Evolutionary conservation across 2,329 filamentous ascomycete species (phyloP).

Genomic region (Alternaria sp.): DNA sequence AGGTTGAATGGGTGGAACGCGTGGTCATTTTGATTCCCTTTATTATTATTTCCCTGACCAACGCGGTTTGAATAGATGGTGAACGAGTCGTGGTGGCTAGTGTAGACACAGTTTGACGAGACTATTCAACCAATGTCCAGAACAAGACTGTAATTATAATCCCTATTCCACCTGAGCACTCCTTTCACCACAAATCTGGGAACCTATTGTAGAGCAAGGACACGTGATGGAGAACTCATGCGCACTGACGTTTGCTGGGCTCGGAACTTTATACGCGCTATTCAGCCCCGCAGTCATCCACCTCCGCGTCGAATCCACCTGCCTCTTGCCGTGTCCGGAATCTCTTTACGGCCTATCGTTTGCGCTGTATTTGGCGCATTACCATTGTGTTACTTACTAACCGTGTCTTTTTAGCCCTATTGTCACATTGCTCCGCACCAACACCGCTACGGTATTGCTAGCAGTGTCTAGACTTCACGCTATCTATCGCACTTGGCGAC

Average conservation of each 20-base stretch:
- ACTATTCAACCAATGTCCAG: conserved; percentile 7
- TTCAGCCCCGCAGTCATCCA: conserved; percentile 27
- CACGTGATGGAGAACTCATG: conserved; percentile 21
- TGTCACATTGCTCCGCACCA: neutral
- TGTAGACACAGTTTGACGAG: conserved; percentile 17
- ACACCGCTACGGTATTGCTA: neutral
- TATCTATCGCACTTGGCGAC: conserved; percentile 1
- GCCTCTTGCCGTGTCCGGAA: conserved; percentile 7
- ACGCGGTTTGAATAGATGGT: conserved; percentile 13
- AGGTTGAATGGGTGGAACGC: conserved; percentile 9
- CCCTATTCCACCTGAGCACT: neutral
- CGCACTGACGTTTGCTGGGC: conserved; percentile 10
- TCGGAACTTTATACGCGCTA: conserved; percentile 11
- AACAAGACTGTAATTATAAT: neutral
- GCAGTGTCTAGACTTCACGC: neutral
- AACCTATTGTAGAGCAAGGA: neutral
- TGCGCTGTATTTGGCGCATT: neutral
- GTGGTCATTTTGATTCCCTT: conserved; percentile 32
- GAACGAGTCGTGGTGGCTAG: conserved; percentile 15
- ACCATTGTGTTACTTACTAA: neutral
- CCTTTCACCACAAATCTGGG: neutral
- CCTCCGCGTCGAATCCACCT: conserved; percentile 13
- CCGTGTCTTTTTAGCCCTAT: neutral
- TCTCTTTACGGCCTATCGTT: conserved; percentile 1
- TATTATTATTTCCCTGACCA: conserved; percentile 22